A percentile compares a stretch with the other conserved stretches of the same genome.
Evolutionary conservation across 441 rosid genomes (phyloP).

Genomic region (Brassica hybrid): DNA sequence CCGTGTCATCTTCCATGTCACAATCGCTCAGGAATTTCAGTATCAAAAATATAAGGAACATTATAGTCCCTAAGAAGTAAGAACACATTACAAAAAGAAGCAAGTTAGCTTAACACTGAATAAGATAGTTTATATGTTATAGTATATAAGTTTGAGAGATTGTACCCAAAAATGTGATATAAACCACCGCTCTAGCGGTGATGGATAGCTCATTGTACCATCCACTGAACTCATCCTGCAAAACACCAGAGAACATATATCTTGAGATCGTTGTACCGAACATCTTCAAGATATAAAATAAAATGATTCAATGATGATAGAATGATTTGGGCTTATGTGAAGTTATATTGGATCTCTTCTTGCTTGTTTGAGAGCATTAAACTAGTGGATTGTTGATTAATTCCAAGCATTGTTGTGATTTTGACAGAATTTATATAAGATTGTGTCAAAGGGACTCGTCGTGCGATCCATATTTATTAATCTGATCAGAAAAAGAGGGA

Average conservation of each 20-base stretch:
- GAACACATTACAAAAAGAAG: not conserved
- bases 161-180: slow-evolving; percentile 38
- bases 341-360: slow-evolving; percentile 17
- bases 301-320: not conserved
- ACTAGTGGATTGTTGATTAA: slow-evolving; percentile 12
- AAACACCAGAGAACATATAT: slow-evolving; percentile 22
- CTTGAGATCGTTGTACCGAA: slow-evolving; percentile 7
- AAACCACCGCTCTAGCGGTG: slow-evolving; percentile 20
- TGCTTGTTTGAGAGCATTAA: slow-evolving; percentile 11
- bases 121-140: too few relatives aligned
- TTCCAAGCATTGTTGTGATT: slow-evolving; percentile 21
- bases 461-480: slow-evolving; percentile 45
- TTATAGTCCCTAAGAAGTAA: slow-evolving; percentile 42
- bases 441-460: slow-evolving; percentile 29
- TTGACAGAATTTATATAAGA: slow-evolving; percentile 14
- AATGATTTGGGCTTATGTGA: slow-evolving; percentile 9
- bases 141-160: not conserved
- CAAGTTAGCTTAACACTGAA: not conserved
- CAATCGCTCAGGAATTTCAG: slow-evolving; percentile 39
- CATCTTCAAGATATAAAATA: slow-evolving; percentile 23
- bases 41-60: slow-evolving; percentile 32
- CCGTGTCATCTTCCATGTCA: slow-evolving; percentile 20
- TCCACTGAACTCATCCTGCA: slow-evolving; percentile 22
- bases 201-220: slow-evolving; percentile 37
- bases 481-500: slow-evolving; percentile 27